phyloP scores from a whole-genome alignment of 2,329 filamentous ascomycete species.

The Fusarium sp. region DNA sequence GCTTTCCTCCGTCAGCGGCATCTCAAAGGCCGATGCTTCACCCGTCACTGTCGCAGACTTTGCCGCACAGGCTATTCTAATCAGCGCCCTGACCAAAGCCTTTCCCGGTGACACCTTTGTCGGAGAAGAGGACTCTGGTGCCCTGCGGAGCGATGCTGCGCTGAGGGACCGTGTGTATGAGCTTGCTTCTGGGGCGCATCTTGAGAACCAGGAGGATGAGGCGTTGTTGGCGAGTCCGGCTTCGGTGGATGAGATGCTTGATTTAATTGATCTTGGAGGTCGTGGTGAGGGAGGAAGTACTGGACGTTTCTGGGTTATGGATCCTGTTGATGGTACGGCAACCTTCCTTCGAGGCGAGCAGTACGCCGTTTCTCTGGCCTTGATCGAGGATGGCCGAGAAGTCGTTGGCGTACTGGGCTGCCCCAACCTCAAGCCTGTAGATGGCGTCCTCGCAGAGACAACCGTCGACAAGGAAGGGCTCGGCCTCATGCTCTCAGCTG shows the following conservation, averaged over 20 bases:
- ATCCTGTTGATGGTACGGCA: slow-evolving; percentile 74
- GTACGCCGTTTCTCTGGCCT: slow-evolving; percentile 70
- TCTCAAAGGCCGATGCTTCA: slow-evolving; percentile 68
- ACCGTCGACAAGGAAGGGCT: slow-evolving; percentile 48
- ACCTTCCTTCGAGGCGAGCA: slow-evolving; percentile 71
- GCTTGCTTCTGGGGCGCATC: slow-evolving; percentile 54
- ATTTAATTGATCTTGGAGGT: slow-evolving; percentile 70
- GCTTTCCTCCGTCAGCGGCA: slow-evolving; percentile 57
- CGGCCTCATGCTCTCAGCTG: slow-evolving; percentile 52
- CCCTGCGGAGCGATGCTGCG: slow-evolving; percentile 60
- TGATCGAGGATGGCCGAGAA: slow-evolving; percentile 69
- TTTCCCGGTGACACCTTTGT: slow-evolving; percentile 70
- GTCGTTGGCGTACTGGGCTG: slow-evolving; percentile 70
- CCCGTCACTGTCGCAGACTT: slow-evolving; percentile 75
- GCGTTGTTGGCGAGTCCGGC: slow-evolving; percentile 52
- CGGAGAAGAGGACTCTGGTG: slow-evolving; percentile 69
- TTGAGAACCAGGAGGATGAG: slow-evolving; percentile 21
- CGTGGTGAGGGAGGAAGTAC: slow-evolving; percentile 51
- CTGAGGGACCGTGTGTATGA: slow-evolving; percentile 68
- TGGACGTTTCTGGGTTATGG: slow-evolving; percentile 69
- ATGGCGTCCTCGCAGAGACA: slow-evolving; percentile 52
- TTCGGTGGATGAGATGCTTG: slow-evolving; percentile 67
- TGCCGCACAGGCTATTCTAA: slow-evolving; percentile 72
- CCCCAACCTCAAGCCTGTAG: slow-evolving; percentile 64
- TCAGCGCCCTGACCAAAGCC: slow-evolving; percentile 63